phyloP scores from a whole-genome alignment of 495 filamentous ascomycete genomes.

The Pseudoneurospora amorphoporcata region DNA sequence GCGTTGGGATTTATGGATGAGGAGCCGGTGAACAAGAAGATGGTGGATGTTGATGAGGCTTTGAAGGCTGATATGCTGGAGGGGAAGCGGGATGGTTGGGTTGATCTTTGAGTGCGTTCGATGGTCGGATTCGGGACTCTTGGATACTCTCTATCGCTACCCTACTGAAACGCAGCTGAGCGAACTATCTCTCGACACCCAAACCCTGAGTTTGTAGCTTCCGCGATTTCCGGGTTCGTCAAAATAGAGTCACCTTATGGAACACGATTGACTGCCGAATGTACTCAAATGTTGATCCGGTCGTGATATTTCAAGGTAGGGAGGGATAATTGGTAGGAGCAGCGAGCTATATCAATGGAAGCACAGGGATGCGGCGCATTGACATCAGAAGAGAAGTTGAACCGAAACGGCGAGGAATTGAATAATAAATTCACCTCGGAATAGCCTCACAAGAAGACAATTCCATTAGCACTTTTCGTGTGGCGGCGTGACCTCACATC shows the following conservation, averaged over 20 bases:
- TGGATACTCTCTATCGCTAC: neutral
- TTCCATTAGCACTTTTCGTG: neutral
- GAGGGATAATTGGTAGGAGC: neutral
- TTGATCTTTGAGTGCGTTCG: neutral
- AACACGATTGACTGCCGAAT: neutral
- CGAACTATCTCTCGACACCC: neutral
- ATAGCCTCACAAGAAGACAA: neutral
- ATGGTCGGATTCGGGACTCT: neutral
- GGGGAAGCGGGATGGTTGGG: neutral
- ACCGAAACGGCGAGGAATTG: neutral
- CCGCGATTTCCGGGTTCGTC: neutral
- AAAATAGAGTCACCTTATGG: neutral
- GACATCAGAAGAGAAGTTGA: neutral
- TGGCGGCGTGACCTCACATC: neutral
- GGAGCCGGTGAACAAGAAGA: constrained; percentile 11
- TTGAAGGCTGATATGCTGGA: constrained; percentile 21
- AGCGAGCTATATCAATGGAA: neutral
- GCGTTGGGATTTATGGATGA: constrained; percentile 56
- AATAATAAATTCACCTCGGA: neutral
- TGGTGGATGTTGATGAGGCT: constrained; percentile 26
- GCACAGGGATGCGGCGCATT: neutral
- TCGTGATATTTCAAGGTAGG: neutral
- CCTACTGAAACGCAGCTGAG: neutral
- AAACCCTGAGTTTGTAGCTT: neutral
- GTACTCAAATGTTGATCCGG: neutral